Base-by-base conservation (phyloP, 2,329 filamentous ascomycete species). In the Xylariaceae sp. region DNA sequence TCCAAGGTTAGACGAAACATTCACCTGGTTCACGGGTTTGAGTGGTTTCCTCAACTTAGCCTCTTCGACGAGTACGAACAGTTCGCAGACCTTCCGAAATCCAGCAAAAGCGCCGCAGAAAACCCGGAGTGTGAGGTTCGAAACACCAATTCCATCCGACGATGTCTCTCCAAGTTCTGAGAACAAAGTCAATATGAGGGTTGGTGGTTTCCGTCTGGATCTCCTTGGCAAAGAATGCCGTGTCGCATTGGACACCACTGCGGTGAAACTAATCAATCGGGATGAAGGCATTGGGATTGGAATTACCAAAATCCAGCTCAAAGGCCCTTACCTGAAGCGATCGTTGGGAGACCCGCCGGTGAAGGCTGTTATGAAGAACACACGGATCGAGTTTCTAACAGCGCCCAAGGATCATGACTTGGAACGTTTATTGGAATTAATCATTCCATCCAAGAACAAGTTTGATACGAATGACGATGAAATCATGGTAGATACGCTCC, bases 1-100 rank as follows among this genome's bases (percentile, higher is more conserved):
- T 13, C 87, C 88, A 64, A 83, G 84, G 57, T 76, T 97, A 18
- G 94, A 97, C 66, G 92, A 96, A 67, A 90, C 90, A 0, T 86
- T 97, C 61, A 85, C 85, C 58, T 91, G 90, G 80, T 92, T 97
- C 73, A 94, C 94, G 42, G 94, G 94, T 0, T 78, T 99, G 49
- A 96, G 92, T 72, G 91, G 92, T 65, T 88, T 99, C 55, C 77
- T 99, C 49, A 95, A 94, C 67, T 83, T 97, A 72, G 90, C 92
- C 63, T 89, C 84, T 60, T 96, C 93, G 0, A 88, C 96, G 63
- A 85, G 88, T 9, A 92, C 89, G 0, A 88, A 84, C 61, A 81
- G 84, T n/a, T 84, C 86, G 1, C 76, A 77, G 11, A 73, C 72
- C 2, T 72, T 75, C 39, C 73, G 74, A 49, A 67, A 67, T 6